phyloP scores from a whole-genome alignment of 441 rosid genomes.

The Iberis amara region DNA sequence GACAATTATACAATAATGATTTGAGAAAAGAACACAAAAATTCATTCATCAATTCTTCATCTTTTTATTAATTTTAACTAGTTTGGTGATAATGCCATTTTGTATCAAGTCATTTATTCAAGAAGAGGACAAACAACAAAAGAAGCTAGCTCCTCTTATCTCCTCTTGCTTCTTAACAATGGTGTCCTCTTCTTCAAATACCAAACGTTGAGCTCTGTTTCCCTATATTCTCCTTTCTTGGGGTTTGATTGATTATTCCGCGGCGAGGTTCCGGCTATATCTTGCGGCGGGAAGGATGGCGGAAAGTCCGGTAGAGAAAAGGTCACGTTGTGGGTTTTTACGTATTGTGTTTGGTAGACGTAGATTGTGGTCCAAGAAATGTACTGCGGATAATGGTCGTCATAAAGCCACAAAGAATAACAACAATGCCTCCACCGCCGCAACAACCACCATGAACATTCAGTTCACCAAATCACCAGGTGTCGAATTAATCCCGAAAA shows the following conservation, averaged over 20 bases:
- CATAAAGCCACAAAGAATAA: constrained; percentile 19
- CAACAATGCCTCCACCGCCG: constrained; percentile 21
- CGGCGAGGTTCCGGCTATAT: not conserved
- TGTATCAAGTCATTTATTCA: constrained; percentile 15
- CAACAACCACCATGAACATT: constrained; percentile 25
- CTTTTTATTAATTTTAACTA: not conserved
- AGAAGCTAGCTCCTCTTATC: constrained; percentile 13
- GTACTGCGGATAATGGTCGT: constrained; percentile 18
- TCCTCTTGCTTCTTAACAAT: constrained; percentile 2
- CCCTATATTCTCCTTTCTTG: not conserved
- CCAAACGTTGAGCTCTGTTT: constrained; percentile 10
- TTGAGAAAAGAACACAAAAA: not conserved
- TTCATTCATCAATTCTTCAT: not conserved
- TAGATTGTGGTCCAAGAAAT: constrained; percentile 52
- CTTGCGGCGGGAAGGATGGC: constrained; percentile 16
- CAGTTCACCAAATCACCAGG: constrained; percentile 36
- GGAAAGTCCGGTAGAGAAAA: constrained; percentile 41
- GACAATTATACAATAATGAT: constrained; percentile 12
- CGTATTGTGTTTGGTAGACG: constrained; percentile 57
- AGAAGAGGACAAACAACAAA: constrained; percentile 12
- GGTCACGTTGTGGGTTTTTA: constrained; percentile 56
- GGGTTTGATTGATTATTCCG: constrained; percentile 13
- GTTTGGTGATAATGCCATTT: constrained; percentile 25
- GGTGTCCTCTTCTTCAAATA: constrained; percentile 11
- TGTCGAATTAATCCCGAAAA: constrained; percentile 27